A percentile compares a stretch with the other conserved stretches of the same genome.
These are phyloP conservation scores for Penicillium cosmopolitanum DNA, from an alignment of 495 filamentous ascomycete genomes.

Conservation along the genomic window DNA sequence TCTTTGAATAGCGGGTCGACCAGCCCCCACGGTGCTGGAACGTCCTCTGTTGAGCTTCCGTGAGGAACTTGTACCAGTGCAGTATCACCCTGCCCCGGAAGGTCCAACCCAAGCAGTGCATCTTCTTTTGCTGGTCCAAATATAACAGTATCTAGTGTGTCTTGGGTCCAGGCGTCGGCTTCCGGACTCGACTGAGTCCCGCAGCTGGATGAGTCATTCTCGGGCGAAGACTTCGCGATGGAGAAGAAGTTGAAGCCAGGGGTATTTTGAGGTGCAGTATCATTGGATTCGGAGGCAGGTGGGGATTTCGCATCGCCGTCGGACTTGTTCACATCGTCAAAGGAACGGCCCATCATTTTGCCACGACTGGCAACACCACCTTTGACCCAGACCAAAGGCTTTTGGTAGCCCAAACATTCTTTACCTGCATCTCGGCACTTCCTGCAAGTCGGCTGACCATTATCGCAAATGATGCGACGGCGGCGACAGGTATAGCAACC, in stretches of 20 bases:
- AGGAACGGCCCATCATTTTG: conserved; percentile 56
- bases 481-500: conserved; percentile 56
- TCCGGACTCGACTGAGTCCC: conserved; percentile 24
- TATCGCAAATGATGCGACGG: conserved; percentile 60
- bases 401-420: conserved; percentile 65
- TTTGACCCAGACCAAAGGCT: conserved; percentile 55
- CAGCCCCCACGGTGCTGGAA: conserved; percentile 38
- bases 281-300: conserved; percentile 1
- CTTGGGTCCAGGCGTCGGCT: conserved; percentile 20
- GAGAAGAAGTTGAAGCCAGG: conserved; percentile 17
- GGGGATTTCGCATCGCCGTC: conserved; percentile 8
- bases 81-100: conserved; percentile 13
- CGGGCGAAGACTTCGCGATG: conserved; percentile 24
- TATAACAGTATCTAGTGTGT: conserved; percentile 6
- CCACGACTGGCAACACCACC: conserved; percentile 54
- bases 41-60: conserved; percentile 13
- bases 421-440: conserved; percentile 67
- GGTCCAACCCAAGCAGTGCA: not conserved
- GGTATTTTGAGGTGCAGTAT: not conserved
- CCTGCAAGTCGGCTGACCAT: conserved; percentile 63
- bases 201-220: conserved; percentile 25
- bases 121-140: conserved; percentile 5
- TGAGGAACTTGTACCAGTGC: conserved; percentile 19
- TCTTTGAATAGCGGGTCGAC: conserved; percentile 50
- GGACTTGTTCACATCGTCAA: conserved; percentile 38